Percentiles rank a stretch among this genome's conserved stretches.
Evolutionary conservation across 2,329 filamentous ascomycete genomes (phyloP).

Genomic region (Calonectria hongkongensis): DNA sequence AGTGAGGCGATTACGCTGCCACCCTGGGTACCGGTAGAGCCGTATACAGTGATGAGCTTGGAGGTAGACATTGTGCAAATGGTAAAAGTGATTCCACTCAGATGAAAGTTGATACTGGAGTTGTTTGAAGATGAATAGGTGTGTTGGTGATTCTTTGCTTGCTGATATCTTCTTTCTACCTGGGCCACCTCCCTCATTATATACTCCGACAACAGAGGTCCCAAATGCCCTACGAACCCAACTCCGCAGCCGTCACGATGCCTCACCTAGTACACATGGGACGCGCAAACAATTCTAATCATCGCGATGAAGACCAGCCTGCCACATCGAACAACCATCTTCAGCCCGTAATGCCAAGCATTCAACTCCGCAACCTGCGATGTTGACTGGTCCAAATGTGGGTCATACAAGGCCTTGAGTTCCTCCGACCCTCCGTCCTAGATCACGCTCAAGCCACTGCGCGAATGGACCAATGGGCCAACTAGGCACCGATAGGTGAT

Average conservation of each 20-base stretch:
- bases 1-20: conserved; percentile 57
- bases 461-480: conserved; percentile 25
- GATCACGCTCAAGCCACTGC: neutral
- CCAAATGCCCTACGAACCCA: neutral
- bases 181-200: conserved; percentile 35
- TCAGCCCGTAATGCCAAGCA: conserved; percentile 18
- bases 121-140: neutral
- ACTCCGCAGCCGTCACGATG: conserved; percentile 28
- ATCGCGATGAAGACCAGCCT: conserved; percentile 11
- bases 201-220: conserved; percentile 32
- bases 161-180: conserved; percentile 33
- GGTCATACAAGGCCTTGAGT: conserved; percentile 36
- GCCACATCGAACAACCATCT: conserved; percentile 5
- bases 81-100: neutral
- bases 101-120: neutral
- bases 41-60: conserved; percentile 58
- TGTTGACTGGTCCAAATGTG: conserved; percentile 36
- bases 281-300: conserved; percentile 40
- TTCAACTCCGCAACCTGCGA: conserved; percentile 39
- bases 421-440: conserved; percentile 42
- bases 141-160: conserved; percentile 32
- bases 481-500: conserved; percentile 29
- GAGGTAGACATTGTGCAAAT: conserved; percentile 49
- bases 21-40: conserved; percentile 58
- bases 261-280: neutral